Percentiles rank a stretch among this genome's conserved stretches.
phyloP scores from a whole-genome alignment of 1,284 basidiomycete genomes.

The Tilletia setariae region DNA sequence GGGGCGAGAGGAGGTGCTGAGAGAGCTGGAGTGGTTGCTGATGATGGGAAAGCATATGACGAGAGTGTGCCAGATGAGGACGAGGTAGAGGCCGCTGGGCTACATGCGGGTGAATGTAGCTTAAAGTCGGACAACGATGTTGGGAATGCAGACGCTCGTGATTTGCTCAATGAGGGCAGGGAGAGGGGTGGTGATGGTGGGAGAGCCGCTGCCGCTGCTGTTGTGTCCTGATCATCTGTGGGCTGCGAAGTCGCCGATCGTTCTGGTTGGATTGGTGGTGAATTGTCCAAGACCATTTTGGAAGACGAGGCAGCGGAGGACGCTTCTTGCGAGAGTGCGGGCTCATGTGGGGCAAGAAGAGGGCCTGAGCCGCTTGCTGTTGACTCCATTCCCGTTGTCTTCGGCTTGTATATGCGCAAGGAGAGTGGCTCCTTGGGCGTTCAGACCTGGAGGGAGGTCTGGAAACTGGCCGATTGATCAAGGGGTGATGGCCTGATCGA shows the following conservation, averaged over 20 bases:
- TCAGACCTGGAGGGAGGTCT: too few relatives aligned
- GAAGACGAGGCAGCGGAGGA: neutral
- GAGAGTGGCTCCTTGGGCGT: too few relatives aligned
- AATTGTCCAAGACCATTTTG: neutral
- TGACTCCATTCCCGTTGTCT: too few relatives aligned
- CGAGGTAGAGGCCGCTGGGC: neutral
- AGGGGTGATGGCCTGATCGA: too few relatives aligned
- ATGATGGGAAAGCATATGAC: neutral
- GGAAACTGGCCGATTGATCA: too few relatives aligned
- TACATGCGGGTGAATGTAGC: neutral
- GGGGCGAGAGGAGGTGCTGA: too few relatives aligned
- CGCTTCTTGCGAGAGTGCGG: too few relatives aligned
- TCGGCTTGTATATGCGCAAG: too few relatives aligned
- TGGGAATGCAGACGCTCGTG: neutral
- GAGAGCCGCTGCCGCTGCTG: neutral
- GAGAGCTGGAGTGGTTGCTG: neutral
- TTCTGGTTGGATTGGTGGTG: neutral
- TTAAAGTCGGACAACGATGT: constrained; percentile 5
- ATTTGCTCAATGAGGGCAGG: neutral
- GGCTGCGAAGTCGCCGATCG: neutral
- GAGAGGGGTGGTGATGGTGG: neutral
- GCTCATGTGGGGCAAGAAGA: too few relatives aligned
- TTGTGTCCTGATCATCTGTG: neutral
- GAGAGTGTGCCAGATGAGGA: neutral
- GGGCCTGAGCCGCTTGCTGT: too few relatives aligned